Evolutionary conservation across 2,329 filamentous ascomycete genomes (phyloP).

Genomic region (Helicocarpus griseus): DNA sequence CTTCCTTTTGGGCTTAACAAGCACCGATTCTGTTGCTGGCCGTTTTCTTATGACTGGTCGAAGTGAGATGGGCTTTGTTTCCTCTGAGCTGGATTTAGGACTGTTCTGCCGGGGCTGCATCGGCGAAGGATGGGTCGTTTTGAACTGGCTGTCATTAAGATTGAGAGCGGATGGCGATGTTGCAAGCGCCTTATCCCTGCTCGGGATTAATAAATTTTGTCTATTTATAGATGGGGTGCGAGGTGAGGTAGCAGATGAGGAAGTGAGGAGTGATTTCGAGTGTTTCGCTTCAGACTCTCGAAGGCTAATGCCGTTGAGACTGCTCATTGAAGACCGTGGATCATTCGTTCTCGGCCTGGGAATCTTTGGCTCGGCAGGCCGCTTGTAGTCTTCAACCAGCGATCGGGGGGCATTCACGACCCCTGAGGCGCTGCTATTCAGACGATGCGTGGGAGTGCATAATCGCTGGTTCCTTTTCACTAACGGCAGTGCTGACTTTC

Average conservation of each 20-base stretch:
- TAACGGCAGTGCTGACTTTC: conserved; percentile 9
- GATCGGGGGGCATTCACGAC: conserved; percentile 31
- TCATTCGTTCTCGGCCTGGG: background rate
- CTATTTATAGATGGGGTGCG: background rate
- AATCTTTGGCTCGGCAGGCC: conserved; percentile 14
- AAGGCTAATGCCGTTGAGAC: background rate
- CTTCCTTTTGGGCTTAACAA: conserved; percentile 24
- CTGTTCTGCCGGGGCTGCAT: background rate
- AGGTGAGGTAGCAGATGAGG: conserved; percentile 3
- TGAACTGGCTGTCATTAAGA: background rate
- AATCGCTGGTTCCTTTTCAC: conserved; percentile 28
- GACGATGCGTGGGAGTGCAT: conserved; percentile 31
- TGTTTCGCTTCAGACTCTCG: conserved; percentile 22
- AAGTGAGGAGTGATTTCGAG: conserved; percentile 13
- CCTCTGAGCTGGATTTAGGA: background rate
- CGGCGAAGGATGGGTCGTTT: background rate
- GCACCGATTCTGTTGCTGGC: conserved; percentile 19
- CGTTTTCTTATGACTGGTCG: conserved; percentile 20
- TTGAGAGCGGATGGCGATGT: background rate
- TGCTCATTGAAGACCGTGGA: background rate
- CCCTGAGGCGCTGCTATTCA: conserved; percentile 29
- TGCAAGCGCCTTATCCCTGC: background rate
- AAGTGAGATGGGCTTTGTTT: background rate
- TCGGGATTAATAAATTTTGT: background rate
- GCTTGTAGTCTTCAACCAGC: conserved; percentile 34